Conservation (phyloP, 495 filamentous ascomycete genomes). For the Penicillium desertorum region DNA sequence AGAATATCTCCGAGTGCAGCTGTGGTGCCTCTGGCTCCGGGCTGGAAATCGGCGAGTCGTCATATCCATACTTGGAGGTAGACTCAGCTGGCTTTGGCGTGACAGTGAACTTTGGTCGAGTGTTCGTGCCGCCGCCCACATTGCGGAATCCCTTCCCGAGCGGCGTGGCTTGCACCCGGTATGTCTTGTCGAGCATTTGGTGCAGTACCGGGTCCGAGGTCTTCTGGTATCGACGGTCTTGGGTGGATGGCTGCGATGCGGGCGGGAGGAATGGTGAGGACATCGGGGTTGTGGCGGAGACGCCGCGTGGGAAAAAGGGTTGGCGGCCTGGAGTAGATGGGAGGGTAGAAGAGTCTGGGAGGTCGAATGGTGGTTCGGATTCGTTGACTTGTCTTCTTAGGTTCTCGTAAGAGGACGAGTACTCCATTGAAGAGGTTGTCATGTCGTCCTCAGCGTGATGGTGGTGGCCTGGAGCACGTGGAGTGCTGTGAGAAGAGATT, state of each 20-base stretch:
- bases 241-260: conserved; percentile 37
- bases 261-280: conserved; percentile 55
- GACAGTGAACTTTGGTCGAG: conserved; percentile 38
- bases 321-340: conserved; percentile 43
- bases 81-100: conserved; percentile 35
- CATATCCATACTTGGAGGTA: conserved; percentile 31
- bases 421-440: conserved; percentile 59
- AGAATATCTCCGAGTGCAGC: conserved; percentile 81
- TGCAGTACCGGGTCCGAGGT: conserved; percentile 75
- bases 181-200: conserved; percentile 87
- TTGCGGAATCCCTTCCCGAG: conserved; percentile 51
- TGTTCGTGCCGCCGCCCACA: conserved; percentile 22
- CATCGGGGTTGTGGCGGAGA: conserved; percentile 36
- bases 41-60: conserved; percentile 68
- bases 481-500: conserved; percentile 53
- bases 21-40: conserved; percentile 78
- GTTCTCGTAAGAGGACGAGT: conserved; percentile 38
- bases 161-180: conserved; percentile 88
- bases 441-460: conserved; percentile 52
- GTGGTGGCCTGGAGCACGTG: conserved; percentile 48
- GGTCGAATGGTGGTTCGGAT: conserved; percentile 34
- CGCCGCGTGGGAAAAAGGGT: conserved; percentile 28
- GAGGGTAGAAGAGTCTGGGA: conserved; percentile 43
- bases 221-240: conserved; percentile 37
- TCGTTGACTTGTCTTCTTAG: conserved; percentile 33